Evolutionary conservation across 306 rosid species (phyloP).

Genomic region (Casuarina cunninghamiana): DNA sequence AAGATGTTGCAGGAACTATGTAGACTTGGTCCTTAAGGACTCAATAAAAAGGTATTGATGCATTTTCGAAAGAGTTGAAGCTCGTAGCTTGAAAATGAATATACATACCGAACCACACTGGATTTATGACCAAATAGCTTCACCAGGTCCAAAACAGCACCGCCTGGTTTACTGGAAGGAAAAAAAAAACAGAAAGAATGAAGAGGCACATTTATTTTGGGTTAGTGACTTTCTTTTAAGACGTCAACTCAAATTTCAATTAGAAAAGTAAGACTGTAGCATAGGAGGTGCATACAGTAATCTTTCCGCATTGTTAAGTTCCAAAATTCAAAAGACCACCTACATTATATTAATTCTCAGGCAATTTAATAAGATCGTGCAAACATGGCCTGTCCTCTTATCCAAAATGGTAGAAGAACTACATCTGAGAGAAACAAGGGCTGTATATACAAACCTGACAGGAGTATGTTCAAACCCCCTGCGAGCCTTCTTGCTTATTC

Average conservation of each 20-base stretch:
- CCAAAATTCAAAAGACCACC: neutral
- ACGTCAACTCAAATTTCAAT: neutral
- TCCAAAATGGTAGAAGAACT: neutral
- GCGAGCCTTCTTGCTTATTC: slow-evolving; percentile 88
- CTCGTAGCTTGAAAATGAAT: slow-evolving; percentile 7
- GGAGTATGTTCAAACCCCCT: slow-evolving; percentile 69
- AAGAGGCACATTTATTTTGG: too few species aligned
- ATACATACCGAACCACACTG: slow-evolving; percentile 79
- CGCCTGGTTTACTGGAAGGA: slow-evolving; percentile 65
- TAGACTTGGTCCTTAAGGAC: neutral
- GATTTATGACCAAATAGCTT: slow-evolving; percentile 86
- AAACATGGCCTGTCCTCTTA: neutral
- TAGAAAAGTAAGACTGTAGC: neutral
- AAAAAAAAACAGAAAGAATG: too few species aligned
- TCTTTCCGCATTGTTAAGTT: neutral
- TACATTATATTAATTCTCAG: neutral
- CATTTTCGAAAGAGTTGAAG: neutral
- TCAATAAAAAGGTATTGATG: neutral
- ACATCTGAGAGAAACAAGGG: neutral
- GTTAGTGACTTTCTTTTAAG: too few species aligned
- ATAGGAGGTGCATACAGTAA: neutral
- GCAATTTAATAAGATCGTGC: neutral
- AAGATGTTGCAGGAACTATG: neutral
- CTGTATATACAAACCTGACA: slow-evolving; percentile 47
- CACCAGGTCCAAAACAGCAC: slow-evolving; percentile 77